Conservation (phyloP, 768 basidiomycete genomes). For the Lentinula guzmanii region DNA sequence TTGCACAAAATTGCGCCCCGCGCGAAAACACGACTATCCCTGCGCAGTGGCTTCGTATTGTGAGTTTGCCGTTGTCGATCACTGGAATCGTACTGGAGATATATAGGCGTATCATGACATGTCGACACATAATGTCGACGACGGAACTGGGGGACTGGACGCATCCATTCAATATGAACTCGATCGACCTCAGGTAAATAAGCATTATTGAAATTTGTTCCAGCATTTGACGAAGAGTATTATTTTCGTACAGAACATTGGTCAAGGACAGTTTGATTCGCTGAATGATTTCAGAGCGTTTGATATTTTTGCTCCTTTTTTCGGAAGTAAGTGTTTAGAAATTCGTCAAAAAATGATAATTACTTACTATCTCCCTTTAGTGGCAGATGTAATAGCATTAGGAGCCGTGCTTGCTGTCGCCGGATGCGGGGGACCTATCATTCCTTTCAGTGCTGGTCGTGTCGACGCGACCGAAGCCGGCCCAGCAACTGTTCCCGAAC, state of each 20-base stretch:
- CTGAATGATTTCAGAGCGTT: slow-evolving; percentile 34
- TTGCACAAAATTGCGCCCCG: slow-evolving; percentile 22
- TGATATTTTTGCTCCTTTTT: slow-evolving; percentile 29
- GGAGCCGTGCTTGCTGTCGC: slow-evolving; percentile 30
- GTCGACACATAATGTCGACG: slow-evolving; percentile 37
- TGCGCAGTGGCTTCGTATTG: slow-evolving; percentile 36
- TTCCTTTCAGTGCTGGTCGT: slow-evolving; percentile 36
- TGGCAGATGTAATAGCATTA: slow-evolving; percentile 39
- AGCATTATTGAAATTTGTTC: slow-evolving; percentile 5
- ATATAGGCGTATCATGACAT: slow-evolving; percentile 42
- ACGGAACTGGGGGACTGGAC: slow-evolving; percentile 45
- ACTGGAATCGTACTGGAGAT: slow-evolving; percentile 9
- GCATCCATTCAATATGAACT: slow-evolving; percentile 44
- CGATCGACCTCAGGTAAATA: slow-evolving; percentile 28
- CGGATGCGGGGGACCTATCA: slow-evolving; percentile 40
- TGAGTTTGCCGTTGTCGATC: slow-evolving; percentile 12
- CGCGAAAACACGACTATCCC: slow-evolving; percentile 24
- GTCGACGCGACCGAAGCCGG: slow-evolving; percentile 33
- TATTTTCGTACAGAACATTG: slow-evolving; percentile 33
- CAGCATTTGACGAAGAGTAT: background rate
- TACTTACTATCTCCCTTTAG: slow-evolving; percentile 14
- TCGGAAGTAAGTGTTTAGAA: slow-evolving; percentile 29
- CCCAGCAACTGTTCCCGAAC: slow-evolving; percentile 34
- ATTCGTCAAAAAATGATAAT: no score
- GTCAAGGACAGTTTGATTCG: slow-evolving; percentile 38